These are phyloP conservation scores for Cutaneotrichosporon cutaneum DNA, from an alignment of 1,284 basidiomycete species.

Conservation along the genomic window DNA sequence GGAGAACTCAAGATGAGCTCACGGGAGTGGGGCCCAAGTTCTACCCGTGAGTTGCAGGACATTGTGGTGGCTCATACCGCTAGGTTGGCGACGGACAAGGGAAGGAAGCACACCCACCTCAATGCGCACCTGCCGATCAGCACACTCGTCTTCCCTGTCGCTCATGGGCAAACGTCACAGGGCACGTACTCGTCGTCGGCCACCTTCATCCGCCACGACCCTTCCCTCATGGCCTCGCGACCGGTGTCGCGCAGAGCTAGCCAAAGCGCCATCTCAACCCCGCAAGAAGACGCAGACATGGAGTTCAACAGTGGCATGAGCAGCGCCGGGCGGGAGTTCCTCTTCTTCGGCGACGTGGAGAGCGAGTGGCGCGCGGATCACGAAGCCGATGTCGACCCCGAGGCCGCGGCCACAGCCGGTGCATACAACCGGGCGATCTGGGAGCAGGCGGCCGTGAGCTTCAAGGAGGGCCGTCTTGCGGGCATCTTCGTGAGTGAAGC, in stretches of 20 bases:
- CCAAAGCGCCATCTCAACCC: slow-evolving; percentile 4
- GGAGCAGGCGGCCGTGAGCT: slow-evolving; percentile 42
- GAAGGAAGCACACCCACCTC: slow-evolving; percentile 27
- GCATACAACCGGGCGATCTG: slow-evolving; percentile 40
- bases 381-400: slow-evolving; percentile 26
- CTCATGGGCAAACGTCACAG: slow-evolving; percentile 47
- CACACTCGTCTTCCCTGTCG: slow-evolving; percentile 41
- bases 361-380: slow-evolving; percentile 28
- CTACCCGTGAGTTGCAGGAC: slow-evolving; percentile 31
- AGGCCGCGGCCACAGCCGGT: slow-evolving; percentile 19
- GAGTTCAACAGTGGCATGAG: not conserved
- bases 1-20: slow-evolving; percentile 17
- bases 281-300: slow-evolving; percentile 8
- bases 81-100: slow-evolving; percentile 3
- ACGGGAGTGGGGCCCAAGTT: slow-evolving; percentile 35
- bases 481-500: slow-evolving; percentile 47
- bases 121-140: slow-evolving; percentile 42
- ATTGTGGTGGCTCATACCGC: not conserved
- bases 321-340: slow-evolving; percentile 34
- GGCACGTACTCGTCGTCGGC: slow-evolving; percentile 49
- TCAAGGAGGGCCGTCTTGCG: slow-evolving; percentile 35
- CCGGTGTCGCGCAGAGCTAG: slow-evolving; percentile 12
- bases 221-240: slow-evolving; percentile 16
- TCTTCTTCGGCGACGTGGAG: slow-evolving; percentile 53
- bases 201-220: slow-evolving; percentile 47